These are phyloP conservation scores for Tylopilus orsonianus DNA, from an alignment of 1,284 basidiomycete genomes.

Conservation along the genomic window DNA sequence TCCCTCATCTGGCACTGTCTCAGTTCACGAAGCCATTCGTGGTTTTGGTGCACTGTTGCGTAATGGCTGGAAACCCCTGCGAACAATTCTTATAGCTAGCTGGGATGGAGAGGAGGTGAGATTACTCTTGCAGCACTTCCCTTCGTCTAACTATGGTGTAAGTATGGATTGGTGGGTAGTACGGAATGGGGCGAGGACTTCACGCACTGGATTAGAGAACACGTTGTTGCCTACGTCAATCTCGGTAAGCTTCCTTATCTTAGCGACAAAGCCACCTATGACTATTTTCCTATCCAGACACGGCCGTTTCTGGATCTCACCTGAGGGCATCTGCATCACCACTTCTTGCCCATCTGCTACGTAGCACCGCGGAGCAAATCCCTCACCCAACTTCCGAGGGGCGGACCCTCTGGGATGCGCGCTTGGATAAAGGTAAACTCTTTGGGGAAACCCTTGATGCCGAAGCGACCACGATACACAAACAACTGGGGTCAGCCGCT, in stretches of 20 bases:
- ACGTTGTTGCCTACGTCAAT: slow-evolving; percentile 81
- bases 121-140: background rate
- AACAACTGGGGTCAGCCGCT: slow-evolving; percentile 20
- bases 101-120: slow-evolving; percentile 80
- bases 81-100: slow-evolving; percentile 75
- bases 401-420: slow-evolving; percentile 53
- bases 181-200: slow-evolving; percentile 86
- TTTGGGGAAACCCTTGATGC: slow-evolving; percentile 35
- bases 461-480: slow-evolving; percentile 31
- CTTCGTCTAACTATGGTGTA: slow-evolving; percentile 7
- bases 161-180: slow-evolving; percentile 78
- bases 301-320: slow-evolving; percentile 58
- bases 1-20: slow-evolving; percentile 79
- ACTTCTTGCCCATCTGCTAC: slow-evolving; percentile 68
- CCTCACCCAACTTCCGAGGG: slow-evolving; percentile 48
- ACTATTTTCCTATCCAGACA: slow-evolving; percentile 42
- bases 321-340: slow-evolving; percentile 59
- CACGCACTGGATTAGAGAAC: slow-evolving; percentile 62
- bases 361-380: slow-evolving; percentile 55
- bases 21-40: slow-evolving; percentile 70
- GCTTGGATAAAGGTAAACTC: slow-evolving; percentile 42
- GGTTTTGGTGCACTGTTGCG: slow-evolving; percentile 66
- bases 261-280: background rate
- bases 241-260: slow-evolving; percentile 44
- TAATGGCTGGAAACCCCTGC: slow-evolving; percentile 77